A percentile compares a stretch with the other conserved stretches of the same genome.
phyloP scores from a whole-genome alignment of 768 basidiomycete genomes.

The Leccinum disarticulatum region DNA sequence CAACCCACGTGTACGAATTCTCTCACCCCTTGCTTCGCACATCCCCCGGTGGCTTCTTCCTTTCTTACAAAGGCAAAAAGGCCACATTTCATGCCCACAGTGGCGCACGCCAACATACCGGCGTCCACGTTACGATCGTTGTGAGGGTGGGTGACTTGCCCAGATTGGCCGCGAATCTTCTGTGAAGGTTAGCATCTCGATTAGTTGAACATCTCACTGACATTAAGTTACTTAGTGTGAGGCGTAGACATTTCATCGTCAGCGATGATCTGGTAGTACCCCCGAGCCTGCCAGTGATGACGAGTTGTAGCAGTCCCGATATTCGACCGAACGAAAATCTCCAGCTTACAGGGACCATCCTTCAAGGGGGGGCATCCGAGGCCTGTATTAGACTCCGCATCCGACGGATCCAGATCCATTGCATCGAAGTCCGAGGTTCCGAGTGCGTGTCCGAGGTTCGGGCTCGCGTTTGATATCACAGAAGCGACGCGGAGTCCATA shows the following conservation, averaged over 20 bases:
- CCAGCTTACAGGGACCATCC: conserved; percentile 7
- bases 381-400: conserved; percentile 5
- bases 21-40: background rate
- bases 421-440: conserved; percentile 6
- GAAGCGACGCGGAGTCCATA: background rate
- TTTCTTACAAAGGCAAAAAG: background rate
- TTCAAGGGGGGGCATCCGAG: conserved; percentile 6
- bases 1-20: background rate
- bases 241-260: background rate
- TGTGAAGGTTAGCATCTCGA: background rate
- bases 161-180: background rate
- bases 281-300: background rate
- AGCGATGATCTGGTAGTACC: background rate
- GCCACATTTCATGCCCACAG: background rate
- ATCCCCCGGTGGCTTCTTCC: background rate
- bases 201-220: background rate
- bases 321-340: conserved; percentile 6
- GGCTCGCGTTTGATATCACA: background rate
- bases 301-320: conserved; percentile 12
- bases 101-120: background rate
- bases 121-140: background rate
- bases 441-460: background rate
- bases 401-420: conserved; percentile 9
- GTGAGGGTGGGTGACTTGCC: background rate
- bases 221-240: background rate